Evolutionary conservation across 169 alveolate species (phyloP).

Genomic region (Plasmodium ovale): DNA sequence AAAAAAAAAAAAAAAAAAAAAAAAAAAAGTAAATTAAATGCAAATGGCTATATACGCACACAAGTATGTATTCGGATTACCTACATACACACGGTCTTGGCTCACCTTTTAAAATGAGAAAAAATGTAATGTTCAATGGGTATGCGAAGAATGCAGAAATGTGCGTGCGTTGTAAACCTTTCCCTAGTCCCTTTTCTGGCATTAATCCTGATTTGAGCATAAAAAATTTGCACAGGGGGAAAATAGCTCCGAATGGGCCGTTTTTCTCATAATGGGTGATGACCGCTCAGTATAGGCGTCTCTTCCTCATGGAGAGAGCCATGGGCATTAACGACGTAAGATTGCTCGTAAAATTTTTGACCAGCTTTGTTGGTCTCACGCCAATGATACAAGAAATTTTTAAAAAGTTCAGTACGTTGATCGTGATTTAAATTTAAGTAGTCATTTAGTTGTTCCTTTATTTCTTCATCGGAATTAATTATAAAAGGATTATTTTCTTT

Average conservation of each 20-base stretch:
- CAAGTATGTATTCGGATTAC: neutral
- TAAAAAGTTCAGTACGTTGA: constrained; percentile 61
- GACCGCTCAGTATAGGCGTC: neutral
- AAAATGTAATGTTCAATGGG: neutral
- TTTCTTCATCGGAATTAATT: constrained; percentile 55
- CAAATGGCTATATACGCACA: neutral
- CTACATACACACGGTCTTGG: neutral
- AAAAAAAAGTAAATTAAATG: no score
- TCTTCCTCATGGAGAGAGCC: neutral
- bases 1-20: no score
- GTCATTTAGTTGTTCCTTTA: constrained; percentile 40
- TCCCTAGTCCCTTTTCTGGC: no score
- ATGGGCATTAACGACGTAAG: no score
- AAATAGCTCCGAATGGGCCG: no score
- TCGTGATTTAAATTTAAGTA: constrained; percentile 66
- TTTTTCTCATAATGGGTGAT: neutral
- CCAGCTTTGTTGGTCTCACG: constrained; percentile 74
- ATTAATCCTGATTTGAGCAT: neutral
- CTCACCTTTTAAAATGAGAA: neutral
- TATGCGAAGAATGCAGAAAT: neutral
- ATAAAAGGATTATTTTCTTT: constrained; percentile 44
- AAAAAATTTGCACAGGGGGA: neutral
- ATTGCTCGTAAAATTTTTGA: constrained; percentile 66
- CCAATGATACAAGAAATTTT: constrained; percentile 71
- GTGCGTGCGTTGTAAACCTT: neutral